A percentile compares a stretch with the other conserved stretches of the same genome.
Evolutionary conservation across 768 basidiomycete genomes (phyloP).

Genomic region (Termitomyces bulborhizus): DNA sequence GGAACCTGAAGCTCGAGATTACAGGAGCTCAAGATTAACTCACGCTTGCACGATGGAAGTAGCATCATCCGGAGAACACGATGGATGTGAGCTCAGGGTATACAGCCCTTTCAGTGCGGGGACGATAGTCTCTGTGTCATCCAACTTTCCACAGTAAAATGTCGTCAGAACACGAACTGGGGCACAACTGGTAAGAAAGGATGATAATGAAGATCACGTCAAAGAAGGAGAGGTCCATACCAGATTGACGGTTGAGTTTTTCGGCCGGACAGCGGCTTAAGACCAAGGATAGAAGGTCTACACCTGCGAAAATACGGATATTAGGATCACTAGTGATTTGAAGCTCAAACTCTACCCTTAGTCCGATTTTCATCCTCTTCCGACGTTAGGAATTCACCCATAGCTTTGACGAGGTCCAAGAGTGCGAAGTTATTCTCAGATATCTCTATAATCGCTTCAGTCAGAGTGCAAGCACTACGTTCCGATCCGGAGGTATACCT

Average conservation of each 20-base stretch:
- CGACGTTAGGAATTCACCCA: slow-evolving; percentile 84
- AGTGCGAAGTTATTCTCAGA: slow-evolving; percentile 53
- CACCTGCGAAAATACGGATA: slow-evolving; percentile 44
- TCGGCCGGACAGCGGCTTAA: slow-evolving; percentile 53
- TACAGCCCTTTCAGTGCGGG: slow-evolving; percentile 75
- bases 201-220: background rate
- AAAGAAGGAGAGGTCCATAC: slow-evolving; percentile 36
- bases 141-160: slow-evolving; percentile 84
- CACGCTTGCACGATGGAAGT: slow-evolving; percentile 58
- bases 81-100: slow-evolving; percentile 54
- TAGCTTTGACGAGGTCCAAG: slow-evolving; percentile 75
- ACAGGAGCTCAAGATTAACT: slow-evolving; percentile 1
- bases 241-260: slow-evolving; percentile 73
- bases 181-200: slow-evolving; percentile 5
- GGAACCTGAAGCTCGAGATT: background rate
- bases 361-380: slow-evolving; percentile 74
- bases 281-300: slow-evolving; percentile 74
- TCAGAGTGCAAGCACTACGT: background rate
- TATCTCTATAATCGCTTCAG: slow-evolving; percentile 27
- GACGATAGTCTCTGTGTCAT: slow-evolving; percentile 79
- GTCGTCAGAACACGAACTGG: slow-evolving; percentile 74
- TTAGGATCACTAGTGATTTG: background rate
- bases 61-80: slow-evolving; percentile 61
- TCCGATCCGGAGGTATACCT: slow-evolving; percentile 36
- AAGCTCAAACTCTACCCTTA: slow-evolving; percentile 52